A percentile compares a stretch with the other conserved stretches of the same genome.
Evolutionary conservation across 148 eudicot species (phyloP).

Genomic region (Rhododendron mucronatum): DNA sequence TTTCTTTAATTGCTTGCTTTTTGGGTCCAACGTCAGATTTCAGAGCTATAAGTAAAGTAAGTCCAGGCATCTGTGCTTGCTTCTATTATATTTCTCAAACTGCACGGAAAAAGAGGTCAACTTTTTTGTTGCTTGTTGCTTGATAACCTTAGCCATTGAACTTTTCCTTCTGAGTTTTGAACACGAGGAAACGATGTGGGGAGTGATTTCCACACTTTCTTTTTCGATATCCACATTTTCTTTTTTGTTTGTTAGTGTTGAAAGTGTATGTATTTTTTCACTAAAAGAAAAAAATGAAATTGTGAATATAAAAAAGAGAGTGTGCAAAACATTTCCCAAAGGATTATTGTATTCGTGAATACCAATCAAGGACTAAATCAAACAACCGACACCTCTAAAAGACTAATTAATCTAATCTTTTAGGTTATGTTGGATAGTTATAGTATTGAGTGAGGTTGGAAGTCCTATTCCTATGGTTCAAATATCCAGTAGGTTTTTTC

Average conservation of each 20-base stretch:
- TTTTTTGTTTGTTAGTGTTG: no score
- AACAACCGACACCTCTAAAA: background rate
- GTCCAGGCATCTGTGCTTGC: background rate
- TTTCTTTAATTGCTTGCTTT: background rate
- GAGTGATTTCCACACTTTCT: no score
- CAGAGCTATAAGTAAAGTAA: background rate
- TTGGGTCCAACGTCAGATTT: background rate
- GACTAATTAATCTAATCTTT: background rate
- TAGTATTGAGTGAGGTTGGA: background rate
- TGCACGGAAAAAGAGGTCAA: conserved; percentile 1
- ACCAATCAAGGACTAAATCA: background rate
- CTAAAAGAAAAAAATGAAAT: no score
- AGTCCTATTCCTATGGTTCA: background rate
- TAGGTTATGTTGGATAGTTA: background rate
- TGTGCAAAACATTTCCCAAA: background rate
- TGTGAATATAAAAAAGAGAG: no score
- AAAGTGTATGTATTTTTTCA: no score
- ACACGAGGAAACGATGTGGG: background rate
- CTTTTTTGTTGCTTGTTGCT: background rate
- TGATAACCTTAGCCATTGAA: background rate
- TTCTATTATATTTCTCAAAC: background rate
- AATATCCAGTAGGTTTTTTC: background rate
- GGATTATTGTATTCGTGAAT: background rate
- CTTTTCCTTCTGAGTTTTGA: background rate
- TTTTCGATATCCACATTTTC: no score